Percentiles rank a stretch among this genome's conserved stretches.
Evolutionary conservation across 257 asterid genomes (phyloP).

Genomic region (Capsicum pubescens): DNA sequence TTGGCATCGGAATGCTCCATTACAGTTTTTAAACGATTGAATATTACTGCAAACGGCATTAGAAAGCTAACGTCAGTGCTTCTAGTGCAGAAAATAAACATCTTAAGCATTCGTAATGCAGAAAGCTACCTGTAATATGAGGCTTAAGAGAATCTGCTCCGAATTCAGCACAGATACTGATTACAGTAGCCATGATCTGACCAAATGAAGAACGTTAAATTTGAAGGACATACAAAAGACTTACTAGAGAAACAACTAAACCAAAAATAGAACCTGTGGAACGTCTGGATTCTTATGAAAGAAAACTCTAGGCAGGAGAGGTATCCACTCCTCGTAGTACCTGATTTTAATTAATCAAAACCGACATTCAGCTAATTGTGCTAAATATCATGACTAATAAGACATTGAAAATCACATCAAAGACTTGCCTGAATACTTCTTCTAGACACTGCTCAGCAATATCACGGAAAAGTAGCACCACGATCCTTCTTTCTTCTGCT

Average conservation of each 20-base stretch:
- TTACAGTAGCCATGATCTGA: not conserved
- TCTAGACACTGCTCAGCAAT: not conserved
- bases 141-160: conserved; percentile 9
- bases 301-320: not conserved
- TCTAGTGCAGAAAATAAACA: not conserved
- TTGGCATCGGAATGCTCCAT: not conserved
- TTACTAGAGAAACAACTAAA: not conserved
- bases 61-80: not conserved
- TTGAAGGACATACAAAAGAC: not conserved
- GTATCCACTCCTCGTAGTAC: conserved; percentile 20
- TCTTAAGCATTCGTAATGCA: not conserved
- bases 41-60: not conserved
- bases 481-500: not conserved
- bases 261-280: not conserved
- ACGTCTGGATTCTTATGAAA: conserved; percentile 20
- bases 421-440: not conserved
- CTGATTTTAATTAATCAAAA: not conserved
- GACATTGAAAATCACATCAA: not conserved
- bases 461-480: not conserved
- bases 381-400: not conserved
- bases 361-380: not conserved
- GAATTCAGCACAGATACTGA: conserved; percentile 23
- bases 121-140: not conserved
- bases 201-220: not conserved
- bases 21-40: conserved; percentile 8